A percentile compares a stretch with the other conserved stretches of the same genome.
These are phyloP conservation scores for Funneliformis caledonium DNA, from an alignment of 371 early-diverging fungal genomes.

Conservation along the genomic window DNA sequence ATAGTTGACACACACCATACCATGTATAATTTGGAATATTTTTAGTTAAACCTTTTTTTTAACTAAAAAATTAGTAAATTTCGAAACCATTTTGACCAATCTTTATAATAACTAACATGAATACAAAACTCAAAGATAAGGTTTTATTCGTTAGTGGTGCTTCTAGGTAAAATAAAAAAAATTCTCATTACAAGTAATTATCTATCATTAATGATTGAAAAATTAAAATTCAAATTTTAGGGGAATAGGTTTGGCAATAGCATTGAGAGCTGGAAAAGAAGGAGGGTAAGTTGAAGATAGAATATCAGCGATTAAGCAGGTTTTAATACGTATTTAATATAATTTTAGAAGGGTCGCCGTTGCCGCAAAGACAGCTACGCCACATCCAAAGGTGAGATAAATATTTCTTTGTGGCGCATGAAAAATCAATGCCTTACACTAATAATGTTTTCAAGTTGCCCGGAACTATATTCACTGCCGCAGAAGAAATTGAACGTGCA, in stretches of 20 bases:
- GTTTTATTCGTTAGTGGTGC: slow-evolving; percentile 77
- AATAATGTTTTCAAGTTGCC: slow-evolving; percentile 56
- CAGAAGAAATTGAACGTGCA: slow-evolving; percentile 69
- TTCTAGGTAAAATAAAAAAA: slow-evolving; percentile 48
- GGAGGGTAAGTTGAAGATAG: slow-evolving; percentile 5
- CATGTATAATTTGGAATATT: no score
- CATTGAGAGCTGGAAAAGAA: slow-evolving; percentile 63
- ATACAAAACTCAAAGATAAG: slow-evolving; percentile 58
- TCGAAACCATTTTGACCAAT: no score
- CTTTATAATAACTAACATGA: no score
- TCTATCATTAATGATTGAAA: neutral
- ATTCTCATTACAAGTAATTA: neutral
- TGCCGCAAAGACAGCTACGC: slow-evolving; percentile 80
- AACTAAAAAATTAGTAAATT: no score
- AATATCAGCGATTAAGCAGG: neutral
- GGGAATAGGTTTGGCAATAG: slow-evolving; percentile 81
- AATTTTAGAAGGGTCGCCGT: slow-evolving; percentile 56
- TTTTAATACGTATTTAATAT: neutral
- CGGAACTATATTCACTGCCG: slow-evolving; percentile 81
- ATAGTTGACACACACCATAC: no score
- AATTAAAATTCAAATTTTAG: slow-evolving; percentile 37
- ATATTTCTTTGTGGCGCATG: neutral
- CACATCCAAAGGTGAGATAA: slow-evolving; percentile 65
- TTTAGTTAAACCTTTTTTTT: no score
- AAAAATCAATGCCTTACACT: neutral